Percentiles rank a stretch among this genome's conserved stretches.
Conservation (phyloP, 2,329 filamentous ascomycete genomes). For the Sclerotinia minor region DNA sequence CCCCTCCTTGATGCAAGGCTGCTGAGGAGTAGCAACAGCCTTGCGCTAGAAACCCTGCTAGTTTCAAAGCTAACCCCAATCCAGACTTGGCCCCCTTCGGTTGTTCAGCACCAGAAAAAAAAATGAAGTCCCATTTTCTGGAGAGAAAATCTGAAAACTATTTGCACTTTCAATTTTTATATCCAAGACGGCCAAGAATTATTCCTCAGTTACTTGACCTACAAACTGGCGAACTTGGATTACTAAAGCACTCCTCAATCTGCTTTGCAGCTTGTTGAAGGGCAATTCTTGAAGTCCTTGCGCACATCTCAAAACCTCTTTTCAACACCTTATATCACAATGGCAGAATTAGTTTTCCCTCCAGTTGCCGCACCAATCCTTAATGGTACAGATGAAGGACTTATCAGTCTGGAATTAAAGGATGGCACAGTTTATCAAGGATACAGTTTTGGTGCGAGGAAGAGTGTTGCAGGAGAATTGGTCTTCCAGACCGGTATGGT, state of each 20-base stretch:
- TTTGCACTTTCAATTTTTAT: constrained; percentile 2
- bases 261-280: constrained; percentile 32
- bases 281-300: constrained; percentile 18
- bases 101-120: constrained; percentile 18
- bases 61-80: neutral
- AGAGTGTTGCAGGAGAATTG: constrained; percentile 92
- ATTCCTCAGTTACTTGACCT: neutral
- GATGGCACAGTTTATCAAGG: constrained; percentile 91
- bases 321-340: constrained; percentile 17
- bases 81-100: constrained; percentile 11
- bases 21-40: neutral
- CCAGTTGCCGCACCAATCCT: constrained; percentile 34
- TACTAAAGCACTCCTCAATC: constrained; percentile 25
- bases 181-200: constrained; percentile 6
- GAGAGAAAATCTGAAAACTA: constrained; percentile 4
- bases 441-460: constrained; percentile 93
- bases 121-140: constrained; percentile 8
- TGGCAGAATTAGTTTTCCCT: constrained; percentile 30
- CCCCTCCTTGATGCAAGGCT: constrained; percentile 12
- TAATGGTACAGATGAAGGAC: constrained; percentile 51
- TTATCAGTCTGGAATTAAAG: constrained; percentile 86
- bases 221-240: constrained; percentile 23
- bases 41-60: neutral
- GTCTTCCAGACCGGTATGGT: constrained; percentile 99
- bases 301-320: constrained; percentile 1